These are phyloP conservation scores for Candida silvicultrix DNA, from an alignment of 805 yeast species.

Conservation along the genomic window DNA sequence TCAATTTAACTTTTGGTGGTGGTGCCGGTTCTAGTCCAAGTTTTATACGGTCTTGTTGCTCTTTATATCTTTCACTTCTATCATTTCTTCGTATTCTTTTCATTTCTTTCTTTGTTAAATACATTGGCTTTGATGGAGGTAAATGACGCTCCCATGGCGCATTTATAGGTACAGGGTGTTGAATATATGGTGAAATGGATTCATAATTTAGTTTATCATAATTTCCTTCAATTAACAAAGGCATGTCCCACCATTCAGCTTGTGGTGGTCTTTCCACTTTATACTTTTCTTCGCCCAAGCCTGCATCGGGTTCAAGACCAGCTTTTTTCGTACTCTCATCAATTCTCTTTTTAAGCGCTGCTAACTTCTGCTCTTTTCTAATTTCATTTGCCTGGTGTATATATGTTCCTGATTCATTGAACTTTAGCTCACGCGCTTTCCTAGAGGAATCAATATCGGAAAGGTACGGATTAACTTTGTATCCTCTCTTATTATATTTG, in stretches of 20 bases:
- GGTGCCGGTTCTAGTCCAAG: constrained; percentile 86
- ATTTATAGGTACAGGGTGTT: constrained; percentile 69
- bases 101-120: constrained; percentile 70
- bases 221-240: constrained; percentile 35
- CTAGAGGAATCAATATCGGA: constrained; percentile 10
- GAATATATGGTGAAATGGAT: constrained; percentile 61
- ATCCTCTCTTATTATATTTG: constrained; percentile 18
- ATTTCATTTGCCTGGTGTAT: constrained; percentile 35
- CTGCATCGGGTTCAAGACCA: constrained; percentile 39
- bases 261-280: constrained; percentile 46
- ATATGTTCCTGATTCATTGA: constrained; percentile 61
- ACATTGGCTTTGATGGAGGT: constrained; percentile 39
- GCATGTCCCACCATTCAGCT: constrained; percentile 88
- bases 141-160: constrained; percentile 50
- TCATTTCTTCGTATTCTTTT: constrained; percentile 67
- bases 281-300: constrained; percentile 51
- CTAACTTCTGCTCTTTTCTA: constrained; percentile 33
- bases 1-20: constrained; percentile 78
- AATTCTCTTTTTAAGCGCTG: constrained; percentile 26
- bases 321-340: constrained; percentile 35
- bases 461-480: constrained; percentile 30
- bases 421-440: constrained; percentile 34
- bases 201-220: constrained; percentile 33
- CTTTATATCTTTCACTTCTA: constrained; percentile 57
- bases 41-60: constrained; percentile 68